These are phyloP conservation scores for Starmera quercuum DNA, from an alignment of 805 yeast species.

Conservation along the genomic window DNA sequence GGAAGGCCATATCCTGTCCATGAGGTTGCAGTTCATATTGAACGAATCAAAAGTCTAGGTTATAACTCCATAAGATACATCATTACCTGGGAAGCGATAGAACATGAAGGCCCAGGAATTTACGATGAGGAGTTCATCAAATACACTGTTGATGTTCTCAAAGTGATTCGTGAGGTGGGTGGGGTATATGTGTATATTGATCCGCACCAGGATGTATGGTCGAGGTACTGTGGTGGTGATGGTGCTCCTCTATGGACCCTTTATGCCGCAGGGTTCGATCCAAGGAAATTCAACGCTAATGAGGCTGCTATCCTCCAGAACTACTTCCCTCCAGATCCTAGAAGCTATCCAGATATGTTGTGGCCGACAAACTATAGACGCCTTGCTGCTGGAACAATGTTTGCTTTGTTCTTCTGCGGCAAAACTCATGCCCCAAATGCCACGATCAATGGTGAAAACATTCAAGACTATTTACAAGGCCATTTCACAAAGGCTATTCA, in stretches of 20 bases:
- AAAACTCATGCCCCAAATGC: constrained; percentile 69
- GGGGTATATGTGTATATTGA: constrained; percentile 77
- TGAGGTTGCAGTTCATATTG: constrained; percentile 64
- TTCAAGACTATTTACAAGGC: constrained; percentile 69
- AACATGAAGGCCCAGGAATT: constrained; percentile 77
- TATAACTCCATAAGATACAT: constrained; percentile 71
- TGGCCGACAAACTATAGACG: constrained; percentile 87
- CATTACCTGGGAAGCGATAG: constrained; percentile 89
- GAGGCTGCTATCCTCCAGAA: constrained; percentile 81
- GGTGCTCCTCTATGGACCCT: constrained; percentile 95
- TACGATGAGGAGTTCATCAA: constrained; percentile 75
- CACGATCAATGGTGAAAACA: constrained; percentile 59
- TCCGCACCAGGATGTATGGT: constrained; percentile 95
- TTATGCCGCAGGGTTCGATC: constrained; percentile 82
- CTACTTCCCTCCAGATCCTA: constrained; percentile 28
- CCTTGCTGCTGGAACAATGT: constrained; percentile 73
- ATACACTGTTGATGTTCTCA: constrained; percentile 56
- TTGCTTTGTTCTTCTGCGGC: constrained; percentile 81
- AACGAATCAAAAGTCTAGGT: constrained; percentile 71
- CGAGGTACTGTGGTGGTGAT: constrained; percentile 79
- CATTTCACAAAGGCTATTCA: constrained; percentile 52
- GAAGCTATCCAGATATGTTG: constrained; percentile 69
- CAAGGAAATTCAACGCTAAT: constrained; percentile 58
- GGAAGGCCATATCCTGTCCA: constrained; percentile 74
- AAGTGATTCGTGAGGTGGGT: constrained; percentile 51